Evolutionary conservation across 352 stramenopile genomes (phyloP).

Genomic region (Phytopythium chamaehyphon): DNA sequence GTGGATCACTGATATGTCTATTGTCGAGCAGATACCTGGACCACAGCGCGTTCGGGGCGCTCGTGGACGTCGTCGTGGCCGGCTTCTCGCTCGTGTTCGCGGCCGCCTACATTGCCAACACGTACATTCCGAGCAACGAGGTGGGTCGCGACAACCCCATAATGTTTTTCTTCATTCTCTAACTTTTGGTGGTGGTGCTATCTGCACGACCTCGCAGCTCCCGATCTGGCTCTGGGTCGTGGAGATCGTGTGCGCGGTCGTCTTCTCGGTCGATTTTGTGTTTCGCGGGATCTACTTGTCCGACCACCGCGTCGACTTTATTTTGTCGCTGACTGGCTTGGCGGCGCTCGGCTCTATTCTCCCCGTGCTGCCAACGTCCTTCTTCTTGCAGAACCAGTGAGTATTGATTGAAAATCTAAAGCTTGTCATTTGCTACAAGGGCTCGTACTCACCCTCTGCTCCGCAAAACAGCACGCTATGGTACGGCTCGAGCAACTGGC

Average conservation of each 20-base stretch:
- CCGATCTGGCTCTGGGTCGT: constrained; percentile 60
- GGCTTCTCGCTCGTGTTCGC: constrained; percentile 56
- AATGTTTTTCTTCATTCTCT: neutral
- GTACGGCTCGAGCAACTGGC: constrained; percentile 71
- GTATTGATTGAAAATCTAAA: constrained; percentile 3
- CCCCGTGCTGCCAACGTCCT: constrained; percentile 70
- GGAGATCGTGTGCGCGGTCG: constrained; percentile 58
- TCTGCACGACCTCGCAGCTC: constrained; percentile 25
- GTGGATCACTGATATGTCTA: neutral
- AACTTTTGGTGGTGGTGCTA: neutral
- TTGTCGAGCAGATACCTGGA: constrained; percentile 54
- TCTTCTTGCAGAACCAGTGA: constrained; percentile 69
- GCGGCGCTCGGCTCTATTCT: constrained; percentile 63
- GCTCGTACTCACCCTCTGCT: neutral
- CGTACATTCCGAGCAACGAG: constrained; percentile 61
- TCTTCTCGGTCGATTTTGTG: constrained; percentile 64
- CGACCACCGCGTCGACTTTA: constrained; percentile 56
- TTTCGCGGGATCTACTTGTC: constrained; percentile 74
- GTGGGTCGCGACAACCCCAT: constrained; percentile 23
- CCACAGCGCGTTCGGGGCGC: constrained; percentile 67
- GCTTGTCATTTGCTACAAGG: too few relatives aligned
- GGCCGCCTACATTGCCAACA: constrained; percentile 69
- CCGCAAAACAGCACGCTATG: constrained; percentile 52
- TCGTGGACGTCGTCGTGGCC: constrained; percentile 58
- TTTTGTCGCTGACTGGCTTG: constrained; percentile 54